Base-by-base conservation (phyloP, 257 asterid genomes). In the Nicotiana benthamiana region DNA sequence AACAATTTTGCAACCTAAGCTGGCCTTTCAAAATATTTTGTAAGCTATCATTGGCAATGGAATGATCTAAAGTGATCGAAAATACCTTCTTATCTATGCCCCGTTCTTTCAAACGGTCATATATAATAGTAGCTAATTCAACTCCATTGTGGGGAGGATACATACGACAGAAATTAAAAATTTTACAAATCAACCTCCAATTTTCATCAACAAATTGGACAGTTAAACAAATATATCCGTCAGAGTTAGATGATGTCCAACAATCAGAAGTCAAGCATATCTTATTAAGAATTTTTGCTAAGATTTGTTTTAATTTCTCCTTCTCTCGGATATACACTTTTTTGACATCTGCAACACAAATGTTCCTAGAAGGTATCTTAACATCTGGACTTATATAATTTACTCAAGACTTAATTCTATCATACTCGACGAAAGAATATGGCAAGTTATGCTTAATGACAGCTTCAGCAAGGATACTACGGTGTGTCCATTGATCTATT, bases 211-310 rank as follows among this genome's bases (percentile, higher is more conserved):
- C 3, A 46, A 13, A 83, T 24, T 82, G 57, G 20, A 10, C 22
- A 9, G 80, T 63, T 28, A 77, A 65, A 57, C 56, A 82, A 54
- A 82, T 65, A 40, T 77, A 82, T 30, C 32, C 65, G 32, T 82
- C 46, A 17, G 27, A 77, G 36, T 65, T 77, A 40, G 40, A 54
- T 32, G 80, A 6, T 12, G 53, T 78, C 79, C 82, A 56, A 28
- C 68, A 8, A 78, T 77, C 36, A 76, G 30, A 82, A 54, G 79
- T 65, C 30, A 65, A 53, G 16, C 61, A 79, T 57, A 72, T 32
- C 11, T 78, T 59, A 79, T 34, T 46, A 40, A 16, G 8, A 26
- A 61, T 59, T 18, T 5, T 74, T 59, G 26, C 26, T 40, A 83
- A 60, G 80, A 5, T 62, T 27, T 48, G 9, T 63, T 79, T 79